Evolutionary conservation across 805 yeast genomes (phyloP).

Genomic region (Spathaspora hagerdaliae): DNA sequence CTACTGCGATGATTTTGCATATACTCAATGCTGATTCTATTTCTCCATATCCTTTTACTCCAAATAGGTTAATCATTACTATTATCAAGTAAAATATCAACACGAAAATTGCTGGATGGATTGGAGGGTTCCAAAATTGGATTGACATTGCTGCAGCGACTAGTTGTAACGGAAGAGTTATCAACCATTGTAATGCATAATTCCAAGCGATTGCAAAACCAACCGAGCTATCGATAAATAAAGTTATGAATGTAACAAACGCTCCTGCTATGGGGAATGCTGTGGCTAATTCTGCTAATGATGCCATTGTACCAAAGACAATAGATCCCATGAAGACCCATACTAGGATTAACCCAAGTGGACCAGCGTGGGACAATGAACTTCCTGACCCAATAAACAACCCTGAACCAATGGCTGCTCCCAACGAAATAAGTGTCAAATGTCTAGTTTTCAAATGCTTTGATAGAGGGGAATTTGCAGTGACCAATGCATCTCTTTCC

Average conservation of each 20-base stretch:
- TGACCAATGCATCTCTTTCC: constrained; percentile 31
- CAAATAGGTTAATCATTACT: constrained; percentile 51
- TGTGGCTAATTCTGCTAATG: constrained; percentile 57
- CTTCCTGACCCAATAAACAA: constrained; percentile 71
- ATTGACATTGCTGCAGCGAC: constrained; percentile 34
- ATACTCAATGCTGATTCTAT: constrained; percentile 56
- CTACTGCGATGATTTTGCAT: constrained; percentile 53
- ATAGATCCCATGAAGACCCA: constrained; percentile 50
- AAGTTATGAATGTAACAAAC: constrained; percentile 55
- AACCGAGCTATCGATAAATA: constrained; percentile 56
- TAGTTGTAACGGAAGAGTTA: constrained; percentile 33
- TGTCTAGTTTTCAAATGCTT: constrained; percentile 60
- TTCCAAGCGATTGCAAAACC: constrained; percentile 61
- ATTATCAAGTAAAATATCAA: constrained; percentile 51
- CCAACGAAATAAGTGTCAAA: constrained; percentile 76
- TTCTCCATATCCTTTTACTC: constrained; percentile 68
- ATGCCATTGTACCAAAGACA: constrained; percentile 54
- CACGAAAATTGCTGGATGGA: constrained; percentile 52
- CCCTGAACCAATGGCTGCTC: constrained; percentile 84
- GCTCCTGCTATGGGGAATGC: constrained; percentile 65
- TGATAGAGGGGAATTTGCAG: constrained; percentile 46
- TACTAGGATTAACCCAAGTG: constrained; percentile 59
- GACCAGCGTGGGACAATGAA: constrained; percentile 64
- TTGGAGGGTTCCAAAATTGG: constrained; percentile 25
- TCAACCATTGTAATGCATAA: constrained; percentile 35